Percentiles rank a stretch among this genome's conserved stretches.
Evolutionary conservation across 192 early-diverging fungal species (phyloP).

Genomic region (Coemansia interrupta): DNA sequence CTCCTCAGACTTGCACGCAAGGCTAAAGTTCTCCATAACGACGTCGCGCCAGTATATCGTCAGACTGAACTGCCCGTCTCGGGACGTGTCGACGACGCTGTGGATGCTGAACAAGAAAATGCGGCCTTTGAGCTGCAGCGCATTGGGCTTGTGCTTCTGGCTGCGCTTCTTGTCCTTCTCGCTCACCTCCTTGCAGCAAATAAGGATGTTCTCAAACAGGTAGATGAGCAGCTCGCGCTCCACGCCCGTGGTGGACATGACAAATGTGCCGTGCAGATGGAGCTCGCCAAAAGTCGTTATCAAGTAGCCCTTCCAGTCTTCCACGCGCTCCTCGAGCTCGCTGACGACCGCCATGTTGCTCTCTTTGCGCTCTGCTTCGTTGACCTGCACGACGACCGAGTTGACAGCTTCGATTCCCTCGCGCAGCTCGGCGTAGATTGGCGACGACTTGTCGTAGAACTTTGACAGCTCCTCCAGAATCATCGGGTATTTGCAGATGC

Average conservation of each 20-base stretch:
- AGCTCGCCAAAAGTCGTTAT: slow-evolving; percentile 75
- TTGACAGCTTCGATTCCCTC: slow-evolving; percentile 79
- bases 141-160: slow-evolving; percentile 41
- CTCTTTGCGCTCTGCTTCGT: slow-evolving; percentile 85
- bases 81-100: slow-evolving; percentile 63
- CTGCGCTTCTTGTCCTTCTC: slow-evolving; percentile 64
- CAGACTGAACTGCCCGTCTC: slow-evolving; percentile 51
- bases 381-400: slow-evolving; percentile 81
- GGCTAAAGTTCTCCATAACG: slow-evolving; percentile 78
- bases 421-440: slow-evolving; percentile 60
- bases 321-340: slow-evolving; percentile 78
- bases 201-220: slow-evolving; percentile 88
- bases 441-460: slow-evolving; percentile 57
- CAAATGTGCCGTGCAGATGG: slow-evolving; percentile 81
- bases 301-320: slow-evolving; percentile 87
- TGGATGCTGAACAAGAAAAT: slow-evolving; percentile 83
- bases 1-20: slow-evolving; percentile 89
- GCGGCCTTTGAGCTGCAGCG: slow-evolving; percentile 76
- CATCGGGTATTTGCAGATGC: slow-evolving; percentile 97
- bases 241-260: slow-evolving; percentile 72
- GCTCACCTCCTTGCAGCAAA: slow-evolving; percentile 86
- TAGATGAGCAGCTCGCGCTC: slow-evolving; percentile 84
- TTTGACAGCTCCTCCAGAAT: slow-evolving; percentile 63
- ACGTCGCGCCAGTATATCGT: slow-evolving; percentile 84
- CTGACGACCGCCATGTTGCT: slow-evolving; percentile 79